Evolutionary conservation across 2,329 filamentous ascomycete species (phyloP).

Genomic region (Sordariomycetes sp.): DNA sequence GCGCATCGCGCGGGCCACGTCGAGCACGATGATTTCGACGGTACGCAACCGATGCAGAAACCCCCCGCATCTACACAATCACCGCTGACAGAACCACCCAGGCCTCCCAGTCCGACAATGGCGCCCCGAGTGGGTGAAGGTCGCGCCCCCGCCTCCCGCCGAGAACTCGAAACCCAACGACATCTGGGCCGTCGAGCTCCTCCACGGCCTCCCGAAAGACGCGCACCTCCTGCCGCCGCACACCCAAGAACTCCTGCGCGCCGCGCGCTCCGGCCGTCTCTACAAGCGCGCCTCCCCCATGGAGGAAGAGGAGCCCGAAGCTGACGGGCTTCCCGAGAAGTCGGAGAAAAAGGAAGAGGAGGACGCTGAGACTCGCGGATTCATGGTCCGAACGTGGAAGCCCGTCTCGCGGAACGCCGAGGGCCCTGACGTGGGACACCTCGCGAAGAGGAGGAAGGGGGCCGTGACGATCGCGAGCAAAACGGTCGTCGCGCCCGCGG

Average conservation of each 20-base stretch:
- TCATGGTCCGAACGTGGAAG: slow-evolving; percentile 47
- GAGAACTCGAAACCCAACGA: slow-evolving; percentile 52
- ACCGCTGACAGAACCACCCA: slow-evolving; percentile 22
- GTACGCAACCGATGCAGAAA: slow-evolving; percentile 17
- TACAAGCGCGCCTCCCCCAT: slow-evolving; percentile 57
- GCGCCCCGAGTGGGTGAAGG: slow-evolving; percentile 56
- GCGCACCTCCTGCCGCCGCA: slow-evolving; percentile 63
- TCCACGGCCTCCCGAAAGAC: slow-evolving; percentile 74
- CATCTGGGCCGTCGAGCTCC: slow-evolving; percentile 62
- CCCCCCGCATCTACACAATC: neutral
- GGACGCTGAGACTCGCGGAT: slow-evolving; percentile 38
- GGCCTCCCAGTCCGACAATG: slow-evolving; percentile 86
- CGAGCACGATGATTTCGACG: slow-evolving; percentile 50
- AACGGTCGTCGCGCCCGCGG: slow-evolving; percentile 27
- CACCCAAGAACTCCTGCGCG: slow-evolving; percentile 70
- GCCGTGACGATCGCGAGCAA: slow-evolving; percentile 43
- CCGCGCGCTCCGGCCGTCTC: slow-evolving; percentile 62
- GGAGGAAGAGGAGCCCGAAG: slow-evolving; percentile 48
- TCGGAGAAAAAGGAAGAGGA: slow-evolving; percentile 47
- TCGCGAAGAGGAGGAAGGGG: slow-evolving; percentile 49
- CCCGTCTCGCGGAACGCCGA: slow-evolving; percentile 47
- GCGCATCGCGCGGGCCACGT: slow-evolving; percentile 41
- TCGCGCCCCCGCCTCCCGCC: slow-evolving; percentile 51
- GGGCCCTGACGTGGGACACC: slow-evolving; percentile 33
- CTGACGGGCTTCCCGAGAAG: slow-evolving; percentile 32